Percentiles rank a stretch among this genome's conserved stretches.
Conservation (phyloP, 257 asterid genomes). For the Solanum verrucosum region DNA sequence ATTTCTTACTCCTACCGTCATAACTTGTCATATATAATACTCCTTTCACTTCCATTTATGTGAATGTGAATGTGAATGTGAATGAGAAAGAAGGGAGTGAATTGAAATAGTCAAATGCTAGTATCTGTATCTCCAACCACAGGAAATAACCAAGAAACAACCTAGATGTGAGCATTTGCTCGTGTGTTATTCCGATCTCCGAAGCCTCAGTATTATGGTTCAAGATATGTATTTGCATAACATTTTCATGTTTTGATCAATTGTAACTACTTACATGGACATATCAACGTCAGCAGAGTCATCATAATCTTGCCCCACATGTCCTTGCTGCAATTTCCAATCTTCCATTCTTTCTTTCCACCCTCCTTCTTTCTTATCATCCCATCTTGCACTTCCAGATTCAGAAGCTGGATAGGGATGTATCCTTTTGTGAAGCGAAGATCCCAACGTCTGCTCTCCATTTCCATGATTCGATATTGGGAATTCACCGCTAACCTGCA, state of each 20-base stretch:
- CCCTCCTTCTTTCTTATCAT: constrained; percentile 65
- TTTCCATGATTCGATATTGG: constrained; percentile 45
- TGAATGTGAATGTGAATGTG: background rate
- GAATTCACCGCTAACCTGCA: constrained; percentile 84
- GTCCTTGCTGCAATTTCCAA: constrained; percentile 93
- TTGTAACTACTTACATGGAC: constrained; percentile 43
- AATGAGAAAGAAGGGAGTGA: background rate
- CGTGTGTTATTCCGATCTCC: background rate
- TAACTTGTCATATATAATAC: background rate
- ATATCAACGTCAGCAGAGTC: constrained; percentile 66
- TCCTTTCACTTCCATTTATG: background rate
- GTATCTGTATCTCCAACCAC: background rate
- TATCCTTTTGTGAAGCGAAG: constrained; percentile 72
- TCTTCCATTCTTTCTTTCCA: constrained; percentile 98
- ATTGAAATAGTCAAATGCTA: background rate
- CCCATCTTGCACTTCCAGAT: constrained; percentile 77
- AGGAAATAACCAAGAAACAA: background rate
- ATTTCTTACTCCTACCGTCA: background rate
- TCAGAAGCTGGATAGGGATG: constrained; percentile 71
- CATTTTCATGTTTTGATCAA: background rate
- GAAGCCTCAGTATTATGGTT: background rate
- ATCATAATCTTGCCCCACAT: constrained; percentile 52
- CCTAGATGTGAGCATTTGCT: background rate
- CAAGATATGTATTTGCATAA: background rate
- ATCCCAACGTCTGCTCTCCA: constrained; percentile 65